Base-by-base conservation (phyloP, 1,139 yeast species). In the Protomyces macrosporus region DNA sequence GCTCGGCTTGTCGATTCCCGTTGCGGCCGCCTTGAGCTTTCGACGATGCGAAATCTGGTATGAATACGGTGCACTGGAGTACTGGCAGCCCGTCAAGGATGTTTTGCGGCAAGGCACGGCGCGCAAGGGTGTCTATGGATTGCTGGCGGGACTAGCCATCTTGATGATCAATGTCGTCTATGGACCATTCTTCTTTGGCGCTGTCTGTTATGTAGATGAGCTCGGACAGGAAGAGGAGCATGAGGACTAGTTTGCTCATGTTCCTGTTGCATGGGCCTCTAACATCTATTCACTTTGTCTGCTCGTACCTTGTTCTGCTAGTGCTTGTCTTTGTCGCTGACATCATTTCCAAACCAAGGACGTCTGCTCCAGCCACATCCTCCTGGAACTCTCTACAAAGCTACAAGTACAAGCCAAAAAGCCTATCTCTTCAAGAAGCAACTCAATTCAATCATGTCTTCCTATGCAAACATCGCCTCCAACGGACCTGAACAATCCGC, bases 51-150 rank as follows among this genome's bases (percentile, higher is more conserved):
- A 52, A 16, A n/a, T 52, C 1, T 58, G 62, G 62, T 58, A 58
- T 35, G 62, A 58, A 56, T 58, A 58, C 12, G 62, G 62, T 14
- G 62, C 62, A 6, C 48, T 58, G 30, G 62, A 58, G 62, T 58
- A 58, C 56, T 58, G 62, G 62, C 62, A 58, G 36, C 62, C 62
- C 32, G 40, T 52, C 42, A 58, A 58, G 62, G 53, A 58, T 39
- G 6, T 58, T 12, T 12, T 58, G 35, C 39, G 62, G 23, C 52
- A 50, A 53, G 62, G 62, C 33, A 58, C 53, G 33, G 34, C 34
- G 53, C 14, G 48, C 16, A 58, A 58, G 53, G 62, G 62, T 0
- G n/a, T 52, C 52, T 14, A n/a, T n/a, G 42, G 52, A 3, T 48
- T 58, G 34, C 32, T 30, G 7, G 35, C 50, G 33, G 62, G 55